Base-by-base conservation (phyloP, 768 basidiomycete species). In the Kwoniella mangroviensis region DNA sequence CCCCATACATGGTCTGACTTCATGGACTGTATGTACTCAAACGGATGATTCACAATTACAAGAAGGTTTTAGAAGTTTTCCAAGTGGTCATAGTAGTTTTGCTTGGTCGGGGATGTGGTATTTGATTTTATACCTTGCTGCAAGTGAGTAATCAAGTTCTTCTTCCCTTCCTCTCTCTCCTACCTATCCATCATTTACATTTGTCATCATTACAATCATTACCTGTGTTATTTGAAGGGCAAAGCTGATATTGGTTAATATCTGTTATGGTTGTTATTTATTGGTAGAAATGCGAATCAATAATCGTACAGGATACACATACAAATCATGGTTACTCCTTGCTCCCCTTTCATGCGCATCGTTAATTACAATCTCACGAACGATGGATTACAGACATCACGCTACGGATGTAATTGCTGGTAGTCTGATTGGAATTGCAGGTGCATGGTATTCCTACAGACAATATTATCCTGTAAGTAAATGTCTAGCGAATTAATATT, bases 51-150 rank as follows among this genome's bases (percentile, higher is more conserved):
- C 59, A 19, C 15, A n/a, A 15, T 63, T 82, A 4, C 67, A 77
- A 54, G 81, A 82, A 55, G 81, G 81, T 6, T 82, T 80, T 71
- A 61, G 81, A 45, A 77, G 75, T 49, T 82, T 82, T 71, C 80
- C 79, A 2, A 73, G 71, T 63, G 81, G 81, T 21, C 81, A 82
- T 65, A 57, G 67, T 34, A 77, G 75, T 65, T 81, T 82, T 60
- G 76, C 74, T 19, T 82, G 79, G 80, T 67, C 68, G 7, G 81
- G 81, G n/a, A 80, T 82, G 80, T 73, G 77, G 74, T 82, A 77
- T 70, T 45, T 82, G 49, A 72, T 75, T 49, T 63, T 82, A 21
- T 78, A 69, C 57, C 51, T 64, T 6, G 77, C 76, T n/a, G 81
- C 73, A 17, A 81, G 79, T 81, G 63, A 74, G 79, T 76, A 17